Percentiles rank a stretch among this genome's conserved stretches.
phyloP scores from a whole-genome alignment of 345 rosid genomes.

The Eucalyptus paniculata region DNA sequence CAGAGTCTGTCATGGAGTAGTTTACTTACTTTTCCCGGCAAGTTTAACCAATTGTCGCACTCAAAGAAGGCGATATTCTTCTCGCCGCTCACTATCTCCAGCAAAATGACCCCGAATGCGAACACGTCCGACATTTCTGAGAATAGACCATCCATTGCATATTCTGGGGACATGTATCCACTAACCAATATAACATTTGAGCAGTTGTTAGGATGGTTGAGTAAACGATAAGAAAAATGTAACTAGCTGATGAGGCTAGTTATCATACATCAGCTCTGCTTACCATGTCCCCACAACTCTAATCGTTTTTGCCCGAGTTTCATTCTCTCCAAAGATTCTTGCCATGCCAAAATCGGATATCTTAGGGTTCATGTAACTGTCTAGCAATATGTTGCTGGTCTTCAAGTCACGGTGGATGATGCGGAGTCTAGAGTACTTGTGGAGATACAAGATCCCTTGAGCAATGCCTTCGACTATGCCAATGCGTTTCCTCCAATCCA shows the following conservation, averaged over 20 bases:
- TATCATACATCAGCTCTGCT: background rate
- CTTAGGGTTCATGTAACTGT: background rate
- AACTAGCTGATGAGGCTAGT: background rate
- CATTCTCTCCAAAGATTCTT: background rate
- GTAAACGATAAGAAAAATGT: background rate
- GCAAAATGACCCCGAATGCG: background rate
- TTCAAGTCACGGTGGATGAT: background rate
- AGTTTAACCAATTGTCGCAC: background rate
- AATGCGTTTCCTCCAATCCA: background rate
- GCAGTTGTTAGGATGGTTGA: background rate
- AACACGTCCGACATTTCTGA: background rate
- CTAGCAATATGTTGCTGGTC: background rate
- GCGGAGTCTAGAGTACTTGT: background rate
- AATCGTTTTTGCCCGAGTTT: background rate
- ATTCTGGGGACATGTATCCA: background rate
- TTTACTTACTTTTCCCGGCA: background rate
- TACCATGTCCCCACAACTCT: background rate
- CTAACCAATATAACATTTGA: background rate
- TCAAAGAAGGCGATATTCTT: background rate
- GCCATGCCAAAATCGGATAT: slow-evolving; percentile 3
- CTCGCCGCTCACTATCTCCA: background rate
- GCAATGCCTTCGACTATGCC: background rate
- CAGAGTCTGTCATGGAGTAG: background rate
- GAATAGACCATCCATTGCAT: background rate
- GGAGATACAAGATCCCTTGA: background rate